A percentile compares a stretch with the other conserved stretches of the same genome.
phyloP scores from a whole-genome alignment of 1,139 yeast species.

The Kazachstania sp. region DNA sequence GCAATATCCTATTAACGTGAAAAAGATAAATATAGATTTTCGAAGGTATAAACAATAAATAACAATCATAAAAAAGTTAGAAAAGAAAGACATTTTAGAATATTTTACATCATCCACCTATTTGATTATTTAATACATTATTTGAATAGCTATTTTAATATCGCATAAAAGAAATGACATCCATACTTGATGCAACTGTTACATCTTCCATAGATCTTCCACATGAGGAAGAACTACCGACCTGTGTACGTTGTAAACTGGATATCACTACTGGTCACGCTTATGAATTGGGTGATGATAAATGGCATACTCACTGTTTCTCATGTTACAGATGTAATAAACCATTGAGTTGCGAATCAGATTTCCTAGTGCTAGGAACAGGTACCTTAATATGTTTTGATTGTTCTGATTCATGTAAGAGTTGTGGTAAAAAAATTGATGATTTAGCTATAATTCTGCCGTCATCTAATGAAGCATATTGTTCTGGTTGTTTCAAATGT shows the following conservation, averaged over 20 bases:
- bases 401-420: slow-evolving; percentile 83
- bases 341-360: slow-evolving; percentile 76
- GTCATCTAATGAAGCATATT: slow-evolving; percentile 92
- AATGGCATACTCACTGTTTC: slow-evolving; percentile 95
- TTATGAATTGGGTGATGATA: slow-evolving; percentile 76
- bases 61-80: no score
- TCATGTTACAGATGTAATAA: slow-evolving; percentile 76
- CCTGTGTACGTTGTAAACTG: slow-evolving; percentile 28
- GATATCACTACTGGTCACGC: slow-evolving; percentile 69
- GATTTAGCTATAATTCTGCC: slow-evolving; percentile 76
- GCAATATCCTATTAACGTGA: no score
- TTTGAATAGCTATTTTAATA: background rate
- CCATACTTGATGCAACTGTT: background rate
- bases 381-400: slow-evolving; percentile 86
- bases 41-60: no score
- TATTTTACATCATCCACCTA: no score
- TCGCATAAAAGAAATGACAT: background rate
- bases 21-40: no score
- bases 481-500: slow-evolving; percentile 85
- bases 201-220: background rate
- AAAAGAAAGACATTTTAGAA: no score
- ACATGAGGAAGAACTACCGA: slow-evolving; percentile 10
- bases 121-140: no score
- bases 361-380: slow-evolving; percentile 83
- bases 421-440: slow-evolving; percentile 83